Base-by-base conservation (phyloP, 352 stramenopile genomes). In the Phytophthora pistaciae region DNA sequence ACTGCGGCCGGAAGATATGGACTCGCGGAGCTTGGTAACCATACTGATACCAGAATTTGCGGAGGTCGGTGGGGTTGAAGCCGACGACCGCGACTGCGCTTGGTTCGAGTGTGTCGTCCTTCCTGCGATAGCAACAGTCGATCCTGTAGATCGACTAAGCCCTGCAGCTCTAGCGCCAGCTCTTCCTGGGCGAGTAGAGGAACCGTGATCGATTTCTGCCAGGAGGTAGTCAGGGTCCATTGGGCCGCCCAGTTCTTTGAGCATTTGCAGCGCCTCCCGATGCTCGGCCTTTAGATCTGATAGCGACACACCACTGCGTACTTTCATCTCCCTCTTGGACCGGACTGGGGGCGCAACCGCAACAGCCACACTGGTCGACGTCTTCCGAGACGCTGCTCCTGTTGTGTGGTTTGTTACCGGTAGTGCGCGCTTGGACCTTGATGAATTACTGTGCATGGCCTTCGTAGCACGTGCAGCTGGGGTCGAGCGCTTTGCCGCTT, bases 261-360 rank as follows among this genome's bases (percentile, higher is more conserved):
- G 78, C 70, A 96, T 80, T 42, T 88, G 78, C 20, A 94, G 71
- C 21, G 89, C 89, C 23, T 84, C 84, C 3, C 79, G 84, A 64
- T 96, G 89, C 27, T 96, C 89, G 18, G 91, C 76, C 60, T 91
- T 92, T 1, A 96, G 62, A 61, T 91, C 85, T 3, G 85, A 83
- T 23, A 96, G 74, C 13, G 89, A 94, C 16, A 91, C 72, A 9
- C 85, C 83, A 20, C 70, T 86, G 42, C 69, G 71, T 20, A 65
- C 53, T 38, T 78, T 85, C 48, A 81, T 52, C n/a, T 85, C 79
- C 55, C 79, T 73, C 38, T 63, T 78, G 27, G 50, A 52, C 44
- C 54, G 60, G 18, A 44, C 23, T 14, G 14, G 40, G 52, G 36
- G 57, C 31, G 54, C 27, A 23, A 9, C 56, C 16, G 48, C 38